phyloP scores from a whole-genome alignment of 2,329 filamentous ascomycete genomes.

The Alternaria sp. region DNA sequence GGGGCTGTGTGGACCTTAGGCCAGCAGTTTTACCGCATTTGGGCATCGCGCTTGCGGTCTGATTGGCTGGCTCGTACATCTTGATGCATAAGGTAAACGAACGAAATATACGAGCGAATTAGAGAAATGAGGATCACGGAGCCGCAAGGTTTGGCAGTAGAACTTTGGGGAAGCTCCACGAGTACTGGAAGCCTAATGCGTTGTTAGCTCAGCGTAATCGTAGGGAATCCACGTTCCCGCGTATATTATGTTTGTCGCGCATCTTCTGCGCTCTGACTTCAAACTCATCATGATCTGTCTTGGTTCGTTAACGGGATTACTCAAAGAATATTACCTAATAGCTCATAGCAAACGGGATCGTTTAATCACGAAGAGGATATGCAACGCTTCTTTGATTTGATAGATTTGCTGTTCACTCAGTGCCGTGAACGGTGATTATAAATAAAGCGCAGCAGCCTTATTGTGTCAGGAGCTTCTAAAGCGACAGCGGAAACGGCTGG shows the following conservation, averaged over 20 bases:
- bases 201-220: not conserved
- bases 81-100: not conserved
- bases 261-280: not conserved
- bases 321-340: fast-evolving
- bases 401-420: not conserved
- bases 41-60: not conserved
- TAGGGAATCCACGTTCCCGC: not conserved
- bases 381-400: not conserved
- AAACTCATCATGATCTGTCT: not conserved
- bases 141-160: not conserved
- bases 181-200: not conserved
- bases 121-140: not conserved
- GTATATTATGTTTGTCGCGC: not conserved
- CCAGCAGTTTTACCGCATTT: not conserved
- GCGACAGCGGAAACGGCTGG: no score
- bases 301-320: not conserved
- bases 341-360: not conserved
- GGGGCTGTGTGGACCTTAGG: not conserved
- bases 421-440: no score
- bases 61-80: slow-evolving; percentile 18
- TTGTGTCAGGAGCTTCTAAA: no score
- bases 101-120: slow-evolving; percentile 2
- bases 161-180: not conserved
- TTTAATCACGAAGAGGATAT: not conserved
- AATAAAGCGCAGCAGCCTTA: no score